A percentile compares a stretch with the other conserved stretches of the same genome.
These are phyloP conservation scores for Neurospora tetrasperma DNA, from an alignment of 495 filamentous ascomycete species.

Conservation along the genomic window DNA sequence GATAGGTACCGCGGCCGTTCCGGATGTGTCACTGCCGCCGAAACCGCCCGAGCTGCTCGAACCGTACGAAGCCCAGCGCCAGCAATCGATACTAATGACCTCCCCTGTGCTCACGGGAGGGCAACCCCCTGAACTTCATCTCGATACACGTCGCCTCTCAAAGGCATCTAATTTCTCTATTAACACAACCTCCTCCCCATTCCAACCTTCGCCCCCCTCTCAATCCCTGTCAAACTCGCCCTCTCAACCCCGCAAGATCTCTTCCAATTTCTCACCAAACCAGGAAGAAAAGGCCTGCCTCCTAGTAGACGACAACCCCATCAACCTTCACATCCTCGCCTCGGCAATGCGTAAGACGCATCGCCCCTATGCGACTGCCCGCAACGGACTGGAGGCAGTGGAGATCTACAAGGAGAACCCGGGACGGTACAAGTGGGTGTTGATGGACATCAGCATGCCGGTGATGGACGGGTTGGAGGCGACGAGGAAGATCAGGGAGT, in stretches of 20 bases:
- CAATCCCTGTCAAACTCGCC: background rate
- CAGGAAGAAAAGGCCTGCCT: slow-evolving; percentile 12
- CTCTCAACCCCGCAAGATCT: background rate
- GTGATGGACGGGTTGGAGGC: slow-evolving; percentile 58
- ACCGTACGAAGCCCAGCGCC: background rate
- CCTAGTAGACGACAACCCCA: slow-evolving; percentile 36
- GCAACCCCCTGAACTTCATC: background rate
- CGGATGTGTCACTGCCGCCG: background rate
- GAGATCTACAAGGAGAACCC: slow-evolving; percentile 33
- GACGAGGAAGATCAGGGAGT: slow-evolving; percentile 48
- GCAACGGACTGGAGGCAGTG: slow-evolving; percentile 49
- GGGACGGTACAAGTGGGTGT: slow-evolving; percentile 29
- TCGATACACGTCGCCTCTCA: background rate
- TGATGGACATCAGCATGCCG: slow-evolving; percentile 60
- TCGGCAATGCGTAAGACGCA: slow-evolving; percentile 46
- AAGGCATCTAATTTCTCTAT: background rate
- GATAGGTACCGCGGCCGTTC: background rate
- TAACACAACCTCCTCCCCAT: background rate
- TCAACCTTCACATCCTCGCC: slow-evolving; percentile 35
- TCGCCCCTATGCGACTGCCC: slow-evolving; percentile 41
- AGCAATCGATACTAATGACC: background rate
- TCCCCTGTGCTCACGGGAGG: background rate
- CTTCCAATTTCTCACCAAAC: background rate
- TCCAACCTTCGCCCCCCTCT: background rate
- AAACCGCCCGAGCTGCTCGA: background rate